Conservation (phyloP, 2,329 filamentous ascomycete species). For the Lecanoromycetidae sp. region DNA sequence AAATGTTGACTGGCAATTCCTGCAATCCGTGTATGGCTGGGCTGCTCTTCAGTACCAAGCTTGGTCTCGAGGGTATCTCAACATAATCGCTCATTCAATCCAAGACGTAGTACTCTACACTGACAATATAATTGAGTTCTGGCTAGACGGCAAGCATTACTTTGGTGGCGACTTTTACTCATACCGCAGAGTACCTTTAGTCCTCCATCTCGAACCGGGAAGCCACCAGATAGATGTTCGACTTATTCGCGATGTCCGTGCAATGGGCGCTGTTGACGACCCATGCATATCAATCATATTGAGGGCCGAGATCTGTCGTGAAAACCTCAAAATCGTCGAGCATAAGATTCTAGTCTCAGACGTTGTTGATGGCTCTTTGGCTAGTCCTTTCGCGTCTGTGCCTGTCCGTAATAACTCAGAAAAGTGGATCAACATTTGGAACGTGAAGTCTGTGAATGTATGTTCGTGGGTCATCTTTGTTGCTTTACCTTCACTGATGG, state of each 20-base stretch:
- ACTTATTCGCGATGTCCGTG: conserved; percentile 44
- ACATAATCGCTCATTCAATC: conserved; percentile 23
- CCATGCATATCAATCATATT: conserved; percentile 35
- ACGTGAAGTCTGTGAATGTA: conserved; percentile 24
- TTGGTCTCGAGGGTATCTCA: conserved; percentile 42
- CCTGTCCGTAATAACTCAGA: conserved; percentile 36
- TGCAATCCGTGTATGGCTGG: conserved; percentile 47
- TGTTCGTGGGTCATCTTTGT: conserved; percentile 17
- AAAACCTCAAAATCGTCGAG: conserved; percentile 24
- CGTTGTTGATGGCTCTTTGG: conserved; percentile 36
- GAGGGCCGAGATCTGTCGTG: conserved; percentile 23
- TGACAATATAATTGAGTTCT: conserved; percentile 40
- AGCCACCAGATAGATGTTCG: conserved; percentile 41
- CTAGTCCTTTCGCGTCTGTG: conserved; percentile 38
- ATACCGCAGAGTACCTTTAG: conserved; percentile 38
- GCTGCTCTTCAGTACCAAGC: conserved; percentile 46
- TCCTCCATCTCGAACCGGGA: conserved; percentile 39
- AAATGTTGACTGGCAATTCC: conserved; percentile 41
- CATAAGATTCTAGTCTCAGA: conserved; percentile 38
- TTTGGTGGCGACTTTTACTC: conserved; percentile 48
- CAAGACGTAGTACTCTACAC: conserved; percentile 33
- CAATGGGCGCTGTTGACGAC: conserved; percentile 40
- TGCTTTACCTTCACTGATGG: conserved; percentile 10
- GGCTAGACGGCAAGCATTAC: conserved; percentile 39
- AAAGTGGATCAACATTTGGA: conserved; percentile 26